Conservation (phyloP, 805 yeast species). For the Naumovozyma dairenensis region DNA sequence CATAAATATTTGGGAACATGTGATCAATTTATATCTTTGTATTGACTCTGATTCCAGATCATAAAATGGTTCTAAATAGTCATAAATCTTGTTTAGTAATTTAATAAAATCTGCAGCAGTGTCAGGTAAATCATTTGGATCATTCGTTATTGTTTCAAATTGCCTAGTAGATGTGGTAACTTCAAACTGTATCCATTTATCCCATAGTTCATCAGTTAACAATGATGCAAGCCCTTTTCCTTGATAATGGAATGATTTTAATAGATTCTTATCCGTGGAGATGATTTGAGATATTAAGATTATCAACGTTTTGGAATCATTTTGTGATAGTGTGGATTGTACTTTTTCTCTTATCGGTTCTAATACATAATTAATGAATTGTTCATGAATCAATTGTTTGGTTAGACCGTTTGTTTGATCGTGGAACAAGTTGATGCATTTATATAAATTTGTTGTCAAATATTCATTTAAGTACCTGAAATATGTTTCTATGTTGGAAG, state of each 20-base stretch:
- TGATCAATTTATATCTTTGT: constrained; percentile 17
- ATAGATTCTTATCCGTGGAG: constrained; percentile 30
- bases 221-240: constrained; percentile 27
- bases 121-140: constrained; percentile 10
- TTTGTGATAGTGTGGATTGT: constrained; percentile 27
- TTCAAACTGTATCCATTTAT: constrained; percentile 42
- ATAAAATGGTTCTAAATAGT: constrained; percentile 32
- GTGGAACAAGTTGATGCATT: constrained; percentile 34
- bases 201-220: constrained; percentile 26
- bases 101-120: constrained; percentile 34
- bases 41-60: constrained; percentile 13
- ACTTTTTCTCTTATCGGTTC: constrained; percentile 39
- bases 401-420: constrained; percentile 24
- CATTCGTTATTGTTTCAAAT: constrained; percentile 34
- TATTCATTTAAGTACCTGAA: constrained; percentile 41
- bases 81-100: constrained; percentile 36
- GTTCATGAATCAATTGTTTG: constrained; percentile 30
- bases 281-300: constrained; percentile 34
- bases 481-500: constrained; percentile 42
- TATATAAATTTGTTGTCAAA: constrained; percentile 31
- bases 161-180: constrained; percentile 35
- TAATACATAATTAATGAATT: constrained; percentile 30
- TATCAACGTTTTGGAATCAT: constrained; percentile 31
- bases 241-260: constrained; percentile 35
- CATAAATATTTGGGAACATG: constrained; percentile 22